Percentiles rank a stretch among this genome's conserved stretches.
Conservation (phyloP, 805 yeast genomes). For the Metschnikowia lachancei region DNA sequence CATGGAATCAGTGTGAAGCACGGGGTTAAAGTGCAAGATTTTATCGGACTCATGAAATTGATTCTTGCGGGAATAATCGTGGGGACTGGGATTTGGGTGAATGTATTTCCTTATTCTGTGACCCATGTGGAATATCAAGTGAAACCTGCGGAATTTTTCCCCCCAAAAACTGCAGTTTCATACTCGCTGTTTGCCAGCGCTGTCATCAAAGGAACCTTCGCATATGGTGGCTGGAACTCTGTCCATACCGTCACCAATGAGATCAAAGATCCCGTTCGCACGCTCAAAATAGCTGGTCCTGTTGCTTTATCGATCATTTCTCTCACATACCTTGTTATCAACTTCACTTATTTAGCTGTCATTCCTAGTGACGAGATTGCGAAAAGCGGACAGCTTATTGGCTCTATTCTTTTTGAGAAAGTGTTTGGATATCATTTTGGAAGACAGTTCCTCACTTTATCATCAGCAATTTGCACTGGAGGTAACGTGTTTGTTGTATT, state of each 20-base stretch:
- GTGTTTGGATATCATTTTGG: conserved; percentile 55
- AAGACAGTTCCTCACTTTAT: conserved; percentile 50
- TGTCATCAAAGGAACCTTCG: conserved; percentile 55
- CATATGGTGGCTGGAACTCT: conserved; percentile 62
- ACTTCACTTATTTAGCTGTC: conserved; percentile 54
- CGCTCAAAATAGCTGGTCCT: conserved; percentile 62
- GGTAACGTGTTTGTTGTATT: conserved; percentile 63
- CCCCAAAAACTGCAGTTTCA: conserved; percentile 33
- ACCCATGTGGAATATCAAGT: conserved; percentile 47
- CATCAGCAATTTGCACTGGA: conserved; percentile 59
- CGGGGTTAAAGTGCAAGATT: conserved; percentile 61
- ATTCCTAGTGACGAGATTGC: conserved; percentile 53
- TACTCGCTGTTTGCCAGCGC: conserved; percentile 52
- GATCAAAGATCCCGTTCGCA: conserved; percentile 54
- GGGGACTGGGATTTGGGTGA: conserved; percentile 55
- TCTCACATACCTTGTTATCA: conserved; percentile 49
- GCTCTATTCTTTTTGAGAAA: conserved; percentile 55
- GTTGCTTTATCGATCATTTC: conserved; percentile 47
- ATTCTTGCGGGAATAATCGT: conserved; percentile 52
- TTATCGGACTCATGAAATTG: conserved; percentile 61
- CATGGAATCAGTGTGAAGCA: conserved; percentile 59
- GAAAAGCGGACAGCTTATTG: conserved; percentile 55
- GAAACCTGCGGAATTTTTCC: conserved; percentile 29
- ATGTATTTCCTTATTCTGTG: conserved; percentile 45
- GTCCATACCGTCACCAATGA: conserved; percentile 63